Conservation (phyloP, 129 eudicot genomes). For the Daucus carota region DNA sequence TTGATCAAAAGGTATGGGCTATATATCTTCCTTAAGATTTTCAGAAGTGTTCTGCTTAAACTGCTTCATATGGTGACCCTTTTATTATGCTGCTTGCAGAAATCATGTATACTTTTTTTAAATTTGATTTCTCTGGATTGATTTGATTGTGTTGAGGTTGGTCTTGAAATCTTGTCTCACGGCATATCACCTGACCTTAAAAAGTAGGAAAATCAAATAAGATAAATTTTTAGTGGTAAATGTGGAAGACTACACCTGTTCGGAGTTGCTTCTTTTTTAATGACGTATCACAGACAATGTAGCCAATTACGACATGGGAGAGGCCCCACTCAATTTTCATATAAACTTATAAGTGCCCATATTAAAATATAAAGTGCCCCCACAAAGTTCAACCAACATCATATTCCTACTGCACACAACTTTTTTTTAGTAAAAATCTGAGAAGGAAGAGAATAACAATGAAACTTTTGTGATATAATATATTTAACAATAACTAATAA, state of each 20-base stretch:
- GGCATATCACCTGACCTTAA: not conserved
- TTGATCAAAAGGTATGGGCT: constrained; percentile 63
- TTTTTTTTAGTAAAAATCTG: too few species aligned
- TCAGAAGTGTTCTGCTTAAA: not conserved
- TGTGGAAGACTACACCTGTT: not conserved
- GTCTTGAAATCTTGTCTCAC: not conserved
- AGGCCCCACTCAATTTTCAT: too few species aligned
- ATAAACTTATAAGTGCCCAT: too few species aligned
- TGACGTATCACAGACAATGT: not conserved
- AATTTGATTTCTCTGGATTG: not conserved
- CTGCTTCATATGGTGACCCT: not conserved
- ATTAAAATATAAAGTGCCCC: too few species aligned
- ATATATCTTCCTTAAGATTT: constrained; percentile 10
- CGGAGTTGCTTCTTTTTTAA: not conserved
- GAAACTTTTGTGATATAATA: too few species aligned
- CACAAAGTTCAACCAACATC: too few species aligned
- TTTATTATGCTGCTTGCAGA: not conserved
- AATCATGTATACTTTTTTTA: not conserved
- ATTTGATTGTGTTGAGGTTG: not conserved
- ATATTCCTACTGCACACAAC: too few species aligned
- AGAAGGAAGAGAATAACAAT: too few species aligned
- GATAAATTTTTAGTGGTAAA: not conserved
- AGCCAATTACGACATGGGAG: too few species aligned
- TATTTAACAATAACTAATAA: too few species aligned
- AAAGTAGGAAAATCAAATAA: not conserved